Conservation (phyloP, 2,329 filamentous ascomycete genomes). For the Chaetomiaceae sp. region DNA sequence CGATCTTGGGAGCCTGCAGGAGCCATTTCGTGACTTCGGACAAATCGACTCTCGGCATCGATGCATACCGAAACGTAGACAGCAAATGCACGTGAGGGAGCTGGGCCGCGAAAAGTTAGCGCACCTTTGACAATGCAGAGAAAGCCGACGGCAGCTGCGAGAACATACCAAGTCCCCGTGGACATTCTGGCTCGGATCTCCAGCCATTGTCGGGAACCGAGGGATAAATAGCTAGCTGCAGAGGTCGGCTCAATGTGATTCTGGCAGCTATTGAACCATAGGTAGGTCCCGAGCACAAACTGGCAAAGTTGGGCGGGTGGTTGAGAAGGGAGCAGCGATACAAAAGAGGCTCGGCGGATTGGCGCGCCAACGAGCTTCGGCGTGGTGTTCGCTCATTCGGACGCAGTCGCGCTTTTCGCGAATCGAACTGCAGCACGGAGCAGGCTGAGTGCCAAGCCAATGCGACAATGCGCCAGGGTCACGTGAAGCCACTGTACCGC, state of each 20-base stretch:
- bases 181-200: constrained; percentile 32
- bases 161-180: constrained; percentile 29
- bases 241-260: background rate
- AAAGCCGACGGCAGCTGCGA: background rate
- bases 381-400: constrained; percentile 2
- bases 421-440: constrained; percentile 3
- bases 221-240: too few relatives aligned
- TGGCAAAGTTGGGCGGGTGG: too few relatives aligned
- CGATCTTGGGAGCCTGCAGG: constrained; percentile 74
- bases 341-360: too few relatives aligned
- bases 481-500: constrained; percentile 7
- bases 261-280: background rate
- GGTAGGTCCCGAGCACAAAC: constrained; percentile 6
- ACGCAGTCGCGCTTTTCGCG: constrained; percentile 18
- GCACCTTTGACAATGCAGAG: background rate
- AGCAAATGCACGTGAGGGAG: constrained; percentile 86
- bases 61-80: constrained; percentile 74
- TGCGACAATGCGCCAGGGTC: background rate
- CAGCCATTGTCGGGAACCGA: constrained; percentile 16
- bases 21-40: constrained; percentile 79
- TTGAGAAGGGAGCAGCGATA: too few relatives aligned
- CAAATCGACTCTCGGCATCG: constrained; percentile 62
- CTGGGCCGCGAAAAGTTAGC: constrained; percentile 36
- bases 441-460: too few relatives aligned
- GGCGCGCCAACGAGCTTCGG: too few relatives aligned